Base-by-base conservation (phyloP, 495 filamentous ascomycete genomes). In the Clavariopsis aquatica region DNA sequence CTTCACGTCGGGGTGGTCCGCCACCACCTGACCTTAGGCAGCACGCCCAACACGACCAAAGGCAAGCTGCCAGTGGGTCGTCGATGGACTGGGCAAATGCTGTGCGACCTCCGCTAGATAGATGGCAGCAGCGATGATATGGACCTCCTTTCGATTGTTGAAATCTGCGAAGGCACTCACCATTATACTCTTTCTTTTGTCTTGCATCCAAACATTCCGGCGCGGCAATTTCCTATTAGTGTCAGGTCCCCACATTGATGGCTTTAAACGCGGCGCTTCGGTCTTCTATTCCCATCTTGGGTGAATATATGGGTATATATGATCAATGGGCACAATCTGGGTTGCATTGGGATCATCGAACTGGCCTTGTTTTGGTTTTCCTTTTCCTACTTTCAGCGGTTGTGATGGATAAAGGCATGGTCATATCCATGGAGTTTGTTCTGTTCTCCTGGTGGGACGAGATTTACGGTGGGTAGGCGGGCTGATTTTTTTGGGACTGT, bases 1-100 rank as follows among this genome's bases (percentile, higher is more conserved):
- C 29, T 20, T 13, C 57, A 31, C 49, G 24, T 24, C 10, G 9
- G 5, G 23, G n/a, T 43, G 20, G 22, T 1, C 64, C 57, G 4
- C 64, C 57, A 43, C 38, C 59, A 4, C 47, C 28, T 9, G 62
- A 47, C 38, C 38, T 22, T 4, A 19, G 41, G 5, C 66, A 64
- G 49, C 68, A 57, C 27, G 26, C 22, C 31, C 31, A 34, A 15
- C 62, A 62, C 12, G 55, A 46, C 52, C 56, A 70, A 20, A 56
- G 63, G 46, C 66, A 72, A 47, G 31, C 47, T 47, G 10, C 43
- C 24, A 12, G 8, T 27, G 38, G 52, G 15, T 52, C 20, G n/a
- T 34, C 60, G 0, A 47, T 53, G 22, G 62, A 65, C 38, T 65
- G 62, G 62, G 26, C 56, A 13, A 54, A 23, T 17, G 62, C 54